Percentiles rank a stretch among this genome's conserved stretches.
Conservation (phyloP, 352 stramenopile genomes). For the Phytophthora agathidicida region DNA sequence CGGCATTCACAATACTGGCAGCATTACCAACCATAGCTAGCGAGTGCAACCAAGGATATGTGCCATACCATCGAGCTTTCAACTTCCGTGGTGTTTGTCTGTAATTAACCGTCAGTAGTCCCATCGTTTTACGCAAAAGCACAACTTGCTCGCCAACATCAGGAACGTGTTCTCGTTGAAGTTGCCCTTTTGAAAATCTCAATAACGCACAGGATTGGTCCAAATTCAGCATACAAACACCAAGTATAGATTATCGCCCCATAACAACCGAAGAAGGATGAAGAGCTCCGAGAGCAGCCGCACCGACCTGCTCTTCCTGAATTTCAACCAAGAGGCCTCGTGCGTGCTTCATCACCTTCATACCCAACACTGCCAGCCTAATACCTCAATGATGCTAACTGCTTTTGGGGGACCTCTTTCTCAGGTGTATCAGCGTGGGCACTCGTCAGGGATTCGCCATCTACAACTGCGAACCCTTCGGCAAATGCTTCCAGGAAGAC, state of each 20-base stretch:
- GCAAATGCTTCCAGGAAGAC: slow-evolving; percentile 86
- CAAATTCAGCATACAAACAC: not conserved
- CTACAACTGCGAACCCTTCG: slow-evolving; percentile 94
- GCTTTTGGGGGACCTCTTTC: not conserved
- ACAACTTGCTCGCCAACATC: too few relatives aligned
- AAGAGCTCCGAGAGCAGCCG: slow-evolving; percentile 48
- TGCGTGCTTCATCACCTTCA: slow-evolving; percentile 34
- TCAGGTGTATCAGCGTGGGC: slow-evolving; percentile 91
- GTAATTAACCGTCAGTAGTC: too few relatives aligned
- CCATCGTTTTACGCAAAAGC: too few relatives aligned
- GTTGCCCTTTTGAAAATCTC: too few relatives aligned
- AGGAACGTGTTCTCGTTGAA: too few relatives aligned
- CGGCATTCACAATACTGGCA: too few relatives aligned
- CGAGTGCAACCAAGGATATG: too few relatives aligned
- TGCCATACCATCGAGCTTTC: too few relatives aligned
- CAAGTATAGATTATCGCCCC: not conserved
- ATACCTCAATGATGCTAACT: slow-evolving; percentile 1
- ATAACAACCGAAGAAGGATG: slow-evolving; percentile 32
- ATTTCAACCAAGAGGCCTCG: slow-evolving; percentile 93
- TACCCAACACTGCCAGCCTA: not conserved
- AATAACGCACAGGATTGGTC: too few relatives aligned
- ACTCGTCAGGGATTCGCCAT: slow-evolving; percentile 88
- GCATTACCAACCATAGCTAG: too few relatives aligned
- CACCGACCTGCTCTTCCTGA: slow-evolving; percentile 86
- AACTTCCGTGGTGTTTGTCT: too few relatives aligned